Evolutionary conservation across 306 rosid genomes (phyloP).

Genomic region (Cajanus cajan): DNA sequence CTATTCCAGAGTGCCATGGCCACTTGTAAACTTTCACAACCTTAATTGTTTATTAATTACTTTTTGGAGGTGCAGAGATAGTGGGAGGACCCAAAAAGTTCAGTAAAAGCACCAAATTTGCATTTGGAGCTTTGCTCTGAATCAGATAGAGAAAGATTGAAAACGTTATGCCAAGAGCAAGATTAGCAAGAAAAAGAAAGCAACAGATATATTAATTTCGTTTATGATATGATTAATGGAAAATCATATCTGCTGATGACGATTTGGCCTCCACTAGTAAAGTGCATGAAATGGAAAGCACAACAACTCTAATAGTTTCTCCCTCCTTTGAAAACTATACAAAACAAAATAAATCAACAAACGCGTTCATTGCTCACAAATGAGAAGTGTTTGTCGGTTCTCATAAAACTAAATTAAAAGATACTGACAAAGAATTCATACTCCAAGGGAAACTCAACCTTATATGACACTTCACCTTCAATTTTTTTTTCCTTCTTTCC

Average conservation of each 20-base stretch:
- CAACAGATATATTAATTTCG: not conserved
- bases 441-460: conserved; percentile 20
- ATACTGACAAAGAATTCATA: conserved; percentile 22
- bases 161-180: not conserved
- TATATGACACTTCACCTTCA: conserved; percentile 1
- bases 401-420: conserved; percentile 22
- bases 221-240: conserved; percentile 40
- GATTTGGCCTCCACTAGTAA: not conserved
- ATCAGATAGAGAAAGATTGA: not conserved
- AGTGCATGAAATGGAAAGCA: conserved; percentile 14
- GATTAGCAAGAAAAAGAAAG: too few species aligned
- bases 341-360: conserved; percentile 8
- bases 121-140: conserved; percentile 1
- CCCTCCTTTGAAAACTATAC: conserved; percentile 10
- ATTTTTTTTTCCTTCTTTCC: too few species aligned
- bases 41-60: not conserved
- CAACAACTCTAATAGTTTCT: not conserved
- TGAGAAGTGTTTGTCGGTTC: conserved; percentile 32
- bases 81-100: not conserved
- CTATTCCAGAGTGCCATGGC: not conserved
- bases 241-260: conserved; percentile 7
- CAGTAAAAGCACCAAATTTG: not conserved
- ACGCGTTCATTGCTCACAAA: conserved; percentile 29
- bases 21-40: not conserved
- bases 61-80: not conserved